Evolutionary conservation across 73 alveolate species (phyloP), one percentile per base, ranked within the genome.

Genomic region (Paramecium pentaurelia): DNA sequence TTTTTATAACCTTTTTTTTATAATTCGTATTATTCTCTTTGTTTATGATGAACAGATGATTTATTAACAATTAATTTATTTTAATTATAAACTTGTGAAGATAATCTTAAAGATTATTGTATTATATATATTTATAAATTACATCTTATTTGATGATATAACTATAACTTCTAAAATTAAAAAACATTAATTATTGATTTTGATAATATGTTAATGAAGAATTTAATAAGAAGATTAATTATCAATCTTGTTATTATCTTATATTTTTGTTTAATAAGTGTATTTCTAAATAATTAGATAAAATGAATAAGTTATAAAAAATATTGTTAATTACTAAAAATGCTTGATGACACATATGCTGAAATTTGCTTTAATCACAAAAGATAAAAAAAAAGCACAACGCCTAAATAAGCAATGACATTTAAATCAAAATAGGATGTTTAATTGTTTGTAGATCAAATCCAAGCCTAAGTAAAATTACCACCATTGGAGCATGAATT

Each of bases 281-380:
- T 54, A n/a, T 54, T n/a, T 22, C 8, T 20, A 54, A n/a, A 54
- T 54, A 54, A 16, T 54, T 54, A 18, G 60, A 49, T 12, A 49
- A 54, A 54, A 16, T 54, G 70, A 54, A 54, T 54, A 54, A 47
- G 70, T 54, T 54, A 54, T 54, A 54, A 54, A 22, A 16, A 18
- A 54, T 54, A 54, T 54, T 54, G 70, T n/a, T n/a, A 64, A 28
- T 64, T 64, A 32, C 77, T 34, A 32, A 32, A 18, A 22, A 64
- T 64, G 84, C 84, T 64, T 64, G 84, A 64, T 64, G 84, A 64
- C 84, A 64, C 84, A 32, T 64, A 64, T 64, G 84, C 84, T 10
- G 84, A 64, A 64, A 64, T 64, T 28, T 64, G 84, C 28, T 64
- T 64, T 64, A 64, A 64, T 64, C 30, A 64, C 9, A 64, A 64